These are phyloP conservation scores for Erythrobasidium hasegawianum DNA, from an alignment of 1,284 basidiomycete species.

Conservation along the genomic window DNA sequence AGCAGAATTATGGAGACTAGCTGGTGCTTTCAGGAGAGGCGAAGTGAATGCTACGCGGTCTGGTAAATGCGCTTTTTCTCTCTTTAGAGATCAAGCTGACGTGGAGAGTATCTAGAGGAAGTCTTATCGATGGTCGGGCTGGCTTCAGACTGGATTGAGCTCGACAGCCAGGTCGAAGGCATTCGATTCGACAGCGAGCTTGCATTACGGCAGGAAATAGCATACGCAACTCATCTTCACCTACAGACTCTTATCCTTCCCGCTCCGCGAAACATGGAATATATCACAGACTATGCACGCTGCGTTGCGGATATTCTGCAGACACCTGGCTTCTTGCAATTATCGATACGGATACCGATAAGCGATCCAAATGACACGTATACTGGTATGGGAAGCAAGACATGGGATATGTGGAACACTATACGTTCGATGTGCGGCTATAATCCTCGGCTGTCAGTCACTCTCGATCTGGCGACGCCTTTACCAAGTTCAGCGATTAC, in stretches of 20 bases:
- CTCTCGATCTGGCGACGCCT: slow-evolving; percentile 87
- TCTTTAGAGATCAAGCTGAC: background rate
- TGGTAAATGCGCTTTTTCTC: too few relatives aligned
- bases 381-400: slow-evolving; percentile 53
- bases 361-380: slow-evolving; percentile 57
- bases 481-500: slow-evolving; percentile 66
- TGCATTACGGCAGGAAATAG: slow-evolving; percentile 86
- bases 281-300: slow-evolving; percentile 87
- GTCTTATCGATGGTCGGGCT: slow-evolving; percentile 71
- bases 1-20: slow-evolving; percentile 83
- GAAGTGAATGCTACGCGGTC: slow-evolving; percentile 85
- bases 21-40: slow-evolving; percentile 70
- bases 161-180: slow-evolving; percentile 89
- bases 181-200: slow-evolving; percentile 94
- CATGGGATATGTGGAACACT: slow-evolving; percentile 98
- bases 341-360: slow-evolving; percentile 71
- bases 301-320: slow-evolving; percentile 74
- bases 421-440: slow-evolving; percentile 85
- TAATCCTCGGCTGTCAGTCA: slow-evolving; percentile 73
- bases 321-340: slow-evolving; percentile 44
- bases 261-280: slow-evolving; percentile 74
- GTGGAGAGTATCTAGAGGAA: slow-evolving; percentile 61
- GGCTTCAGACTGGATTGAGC: slow-evolving; percentile 88
- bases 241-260: slow-evolving; percentile 81
- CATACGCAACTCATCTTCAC: slow-evolving; percentile 88